Percentiles rank a stretch among this genome's conserved stretches.
Evolutionary conservation across 164 flowering plant species (phyloP).

Genomic region (Magnolia kwangsiensis): DNA sequence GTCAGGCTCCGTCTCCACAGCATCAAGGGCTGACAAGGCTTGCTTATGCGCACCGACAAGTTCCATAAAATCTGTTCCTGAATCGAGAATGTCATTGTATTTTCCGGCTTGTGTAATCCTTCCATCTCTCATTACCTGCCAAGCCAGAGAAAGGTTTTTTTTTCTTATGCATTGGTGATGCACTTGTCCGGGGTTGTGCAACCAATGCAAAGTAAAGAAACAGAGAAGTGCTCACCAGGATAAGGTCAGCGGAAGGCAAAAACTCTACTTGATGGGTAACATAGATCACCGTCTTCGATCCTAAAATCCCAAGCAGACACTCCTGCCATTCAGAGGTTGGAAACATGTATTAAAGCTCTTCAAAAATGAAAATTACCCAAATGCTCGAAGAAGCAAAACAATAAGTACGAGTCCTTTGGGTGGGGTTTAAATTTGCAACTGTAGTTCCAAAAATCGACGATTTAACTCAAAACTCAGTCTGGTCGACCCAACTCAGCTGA

Average conservation of each 20-base stretch:
- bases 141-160: not conserved
- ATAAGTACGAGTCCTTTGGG: not conserved
- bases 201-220: not conserved
- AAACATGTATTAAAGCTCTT: not conserved
- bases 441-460: too few species aligned
- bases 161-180: not conserved
- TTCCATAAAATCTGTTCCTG: constrained; percentile 79
- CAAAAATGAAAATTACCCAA: not conserved
- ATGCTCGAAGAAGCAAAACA: not conserved
- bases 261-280: constrained; percentile 80
- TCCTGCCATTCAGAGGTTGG: constrained; percentile 34
- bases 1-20: constrained; percentile 24
- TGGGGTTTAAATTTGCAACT: not conserved
- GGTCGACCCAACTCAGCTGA: too few species aligned
- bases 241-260: constrained; percentile 63
- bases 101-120: constrained; percentile 77
- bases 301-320: constrained; percentile 51
- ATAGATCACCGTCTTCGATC: constrained; percentile 61
- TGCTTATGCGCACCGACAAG: constrained; percentile 83
- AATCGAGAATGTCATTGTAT: constrained; percentile 61
- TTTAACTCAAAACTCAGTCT: too few species aligned
- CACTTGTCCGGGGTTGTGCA: too few species aligned
- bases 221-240: constrained; percentile 42
- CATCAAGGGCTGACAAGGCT: constrained; percentile 51
- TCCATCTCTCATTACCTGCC: constrained; percentile 82